Evolutionary conservation across 306 rosid genomes (phyloP), one percentile per base, ranked within the genome.

Genomic region (Citrullus colocynthis): DNA sequence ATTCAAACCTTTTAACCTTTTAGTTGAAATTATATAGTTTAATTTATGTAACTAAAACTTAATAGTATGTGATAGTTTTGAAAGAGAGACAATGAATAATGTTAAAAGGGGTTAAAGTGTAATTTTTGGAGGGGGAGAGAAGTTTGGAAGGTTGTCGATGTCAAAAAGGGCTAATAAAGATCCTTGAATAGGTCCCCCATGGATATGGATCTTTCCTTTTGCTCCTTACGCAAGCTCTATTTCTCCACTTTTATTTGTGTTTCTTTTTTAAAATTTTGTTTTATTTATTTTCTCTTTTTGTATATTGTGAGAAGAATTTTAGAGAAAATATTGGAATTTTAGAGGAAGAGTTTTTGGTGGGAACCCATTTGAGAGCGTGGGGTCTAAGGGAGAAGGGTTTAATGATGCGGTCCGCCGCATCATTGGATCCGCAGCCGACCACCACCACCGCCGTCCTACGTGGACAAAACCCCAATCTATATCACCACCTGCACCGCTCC

Each of bases 381-480:
- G 77, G 77, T 17, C 76, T 44, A 18, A 12, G 12, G 54, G 41
- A 45, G 76, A 80, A 79, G 52, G 48, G 77, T 80, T 61, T 78
- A 87, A 87, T 89, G 84, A 90, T 92, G 89, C 28, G 82, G 88
- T 87, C 84, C 89, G 86, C 91, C 91, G 88, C 89, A 82, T 84
- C 90, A 86, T 85, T 86, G 80, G 83, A 83, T 75, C 88, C 87
- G 81, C 88, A 74, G 87, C 90, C 89, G 97, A 88, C 91, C 87
- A 87, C 81, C 86, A 87, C 81, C 90, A 84, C 93, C 60, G 60
- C 77, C 77, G 77, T 73, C 60, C 77, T 73, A 51, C 87, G 90
- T 90, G 95, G 93, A 85, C 89, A 80, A 42, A 48, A 20, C 74
- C 71, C 71, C 78, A 81, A 74, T 85, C 88, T 80, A 82, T 81